Evolutionary conservation across 2,329 filamentous ascomycete species (phyloP), one percentile per base, ranked within the genome.

Genomic region (Sphaerulina populicola): DNA sequence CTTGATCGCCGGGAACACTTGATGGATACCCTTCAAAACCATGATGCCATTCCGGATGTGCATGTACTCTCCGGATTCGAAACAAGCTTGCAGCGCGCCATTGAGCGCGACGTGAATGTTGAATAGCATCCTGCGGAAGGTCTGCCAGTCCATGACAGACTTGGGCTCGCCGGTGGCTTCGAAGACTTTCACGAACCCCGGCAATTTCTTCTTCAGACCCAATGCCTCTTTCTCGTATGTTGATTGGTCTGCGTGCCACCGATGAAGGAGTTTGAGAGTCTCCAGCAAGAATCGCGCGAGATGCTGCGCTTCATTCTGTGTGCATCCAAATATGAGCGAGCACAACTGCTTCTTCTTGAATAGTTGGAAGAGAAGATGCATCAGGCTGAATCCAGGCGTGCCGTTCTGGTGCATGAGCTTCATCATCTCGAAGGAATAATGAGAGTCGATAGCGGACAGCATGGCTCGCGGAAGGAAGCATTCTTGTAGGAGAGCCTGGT

Each of bases 21-120:
- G 82, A 21, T 88, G 79, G 43, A 95, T 77, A 9, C 81, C 78
- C 66, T 93, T 94, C 53, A 98, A 75, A 3, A 97, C 77, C 52
- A 86, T 93, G 59, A 97, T 94, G 40, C 89, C 88, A 66, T 98
- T 98, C 49, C 91, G 83, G 65, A 97, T 94, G 68, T 96, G 90
- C 85, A 96, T 96, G 79, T 93, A 98, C 69, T 97, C 91, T 30
- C 80, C 82, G 27, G 85, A 84, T 14, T 81, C 81, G 42, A 98
- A 76, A 66, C 91, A 96, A 35, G 79, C 78, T 66, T 89, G 90
- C 49, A 98, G 74, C 2, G 91, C 88, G 44, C 74, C 79, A 61
- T 85, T 86, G 39, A 98, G 72, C 57, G 86, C 82, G 61, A 85
- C 82, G 68, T 98, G 94, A 89, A 91, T 97, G 60, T 87, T 86